Percentiles rank a stretch among this genome's conserved stretches.
phyloP scores from a whole-genome alignment of 768 basidiomycete species.

The Hericium erinaceus region DNA sequence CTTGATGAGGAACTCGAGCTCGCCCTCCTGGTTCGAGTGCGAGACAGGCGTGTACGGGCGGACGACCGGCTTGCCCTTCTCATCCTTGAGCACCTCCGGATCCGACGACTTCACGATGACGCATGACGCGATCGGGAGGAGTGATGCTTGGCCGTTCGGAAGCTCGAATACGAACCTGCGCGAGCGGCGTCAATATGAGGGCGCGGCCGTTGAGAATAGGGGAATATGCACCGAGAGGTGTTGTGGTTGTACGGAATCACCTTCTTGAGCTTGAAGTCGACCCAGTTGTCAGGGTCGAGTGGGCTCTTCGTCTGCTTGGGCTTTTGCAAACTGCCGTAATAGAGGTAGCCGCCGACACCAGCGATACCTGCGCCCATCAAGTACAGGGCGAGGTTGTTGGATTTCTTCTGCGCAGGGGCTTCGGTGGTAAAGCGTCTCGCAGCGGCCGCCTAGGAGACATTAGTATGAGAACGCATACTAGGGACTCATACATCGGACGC shows the following conservation, averaged over 20 bases:
- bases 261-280: constrained; percentile 76
- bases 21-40: constrained; percentile 60
- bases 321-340: constrained; percentile 31
- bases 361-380: constrained; percentile 34
- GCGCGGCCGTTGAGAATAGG: neutral
- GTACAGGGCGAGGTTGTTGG: constrained; percentile 39
- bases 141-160: constrained; percentile 66
- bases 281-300: constrained; percentile 65
- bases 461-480: neutral
- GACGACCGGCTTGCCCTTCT: constrained; percentile 80
- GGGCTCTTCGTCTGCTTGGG: constrained; percentile 49
- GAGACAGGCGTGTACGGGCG: constrained; percentile 94
- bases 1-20: constrained; percentile 78
- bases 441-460: constrained; percentile 14
- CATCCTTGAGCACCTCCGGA: constrained; percentile 51
- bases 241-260: constrained; percentile 91
- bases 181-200: neutral
- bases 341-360: constrained; percentile 36
- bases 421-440: constrained; percentile 41
- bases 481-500: neutral
- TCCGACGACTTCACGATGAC: constrained; percentile 71
- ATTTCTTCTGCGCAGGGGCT: constrained; percentile 30
- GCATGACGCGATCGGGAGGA: constrained; percentile 72
- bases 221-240: constrained; percentile 51
- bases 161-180: constrained; percentile 71